Evolutionary conservation across 2,329 filamentous ascomycete species (phyloP).

Genomic region (Exophiala oligosperma): DNA sequence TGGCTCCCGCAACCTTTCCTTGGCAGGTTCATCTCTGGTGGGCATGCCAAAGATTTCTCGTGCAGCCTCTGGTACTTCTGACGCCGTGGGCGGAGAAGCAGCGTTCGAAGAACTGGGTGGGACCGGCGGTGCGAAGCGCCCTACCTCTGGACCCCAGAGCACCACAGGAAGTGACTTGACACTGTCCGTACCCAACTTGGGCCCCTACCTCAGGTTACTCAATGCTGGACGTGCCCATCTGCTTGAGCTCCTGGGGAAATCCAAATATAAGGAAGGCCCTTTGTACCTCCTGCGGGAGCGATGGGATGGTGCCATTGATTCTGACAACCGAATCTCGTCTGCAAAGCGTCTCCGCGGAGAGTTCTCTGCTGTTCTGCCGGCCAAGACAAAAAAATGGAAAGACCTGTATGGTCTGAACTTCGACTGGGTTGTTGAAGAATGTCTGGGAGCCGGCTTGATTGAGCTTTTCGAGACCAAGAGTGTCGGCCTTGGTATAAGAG

Average conservation of each 20-base stretch:
- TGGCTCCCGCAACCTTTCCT: slow-evolving; percentile 18
- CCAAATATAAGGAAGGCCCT: slow-evolving; percentile 53
- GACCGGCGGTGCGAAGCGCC: slow-evolving; percentile 21
- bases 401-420: slow-evolving; percentile 60
- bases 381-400: slow-evolving; percentile 64
- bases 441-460: slow-evolving; percentile 59
- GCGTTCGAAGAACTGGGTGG: slow-evolving; percentile 30
- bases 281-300: slow-evolving; percentile 56
- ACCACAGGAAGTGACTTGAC: slow-evolving; percentile 37
- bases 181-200: slow-evolving; percentile 60
- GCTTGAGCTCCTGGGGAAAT: slow-evolving; percentile 52
- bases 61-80: slow-evolving; percentile 41
- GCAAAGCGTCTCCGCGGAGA: slow-evolving; percentile 59
- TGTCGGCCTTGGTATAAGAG: slow-evolving; percentile 56
- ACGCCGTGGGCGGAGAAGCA: slow-evolving; percentile 31
- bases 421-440: slow-evolving; percentile 62
- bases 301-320: slow-evolving; percentile 63
- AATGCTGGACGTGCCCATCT: slow-evolving; percentile 56
- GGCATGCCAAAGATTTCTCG: slow-evolving; percentile 26
- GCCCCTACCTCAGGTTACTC: slow-evolving; percentile 60
- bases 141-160: slow-evolving; percentile 6
- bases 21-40: slow-evolving; percentile 21
- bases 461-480: slow-evolving; percentile 65
- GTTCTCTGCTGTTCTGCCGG: slow-evolving; percentile 56
- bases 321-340: slow-evolving; percentile 43